Percentiles rank a stretch among this genome's conserved stretches.
Evolutionary conservation across 129 eudicot species (phyloP).

Genomic region (Flaveria bidentis): DNA sequence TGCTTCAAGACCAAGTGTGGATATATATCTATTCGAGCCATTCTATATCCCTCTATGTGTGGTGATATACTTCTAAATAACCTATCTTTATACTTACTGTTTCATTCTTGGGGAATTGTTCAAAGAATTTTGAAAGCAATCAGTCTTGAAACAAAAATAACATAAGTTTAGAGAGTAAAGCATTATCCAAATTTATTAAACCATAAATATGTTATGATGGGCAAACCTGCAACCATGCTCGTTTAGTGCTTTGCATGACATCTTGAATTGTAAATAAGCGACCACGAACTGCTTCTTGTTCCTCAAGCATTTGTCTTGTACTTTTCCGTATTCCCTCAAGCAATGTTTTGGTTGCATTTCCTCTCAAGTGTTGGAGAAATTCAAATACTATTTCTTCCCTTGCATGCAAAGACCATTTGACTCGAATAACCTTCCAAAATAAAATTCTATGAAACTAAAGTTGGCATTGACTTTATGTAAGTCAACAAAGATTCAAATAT

Average conservation of each 20-base stretch:
- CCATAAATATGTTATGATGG: conserved; percentile 5
- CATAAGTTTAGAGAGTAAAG: neutral
- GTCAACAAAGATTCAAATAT: conserved; percentile 18
- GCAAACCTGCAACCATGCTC: conserved; percentile 96
- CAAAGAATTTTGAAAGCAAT: neutral
- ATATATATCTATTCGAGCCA: neutral
- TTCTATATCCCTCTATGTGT: neutral
- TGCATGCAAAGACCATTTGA: conserved; percentile 98
- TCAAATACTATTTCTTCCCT: conserved; percentile 97
- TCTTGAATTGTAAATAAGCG: conserved; percentile 96
- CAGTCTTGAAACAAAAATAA: neutral
- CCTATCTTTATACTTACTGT: neutral
- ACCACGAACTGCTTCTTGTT: conserved; percentile 99
- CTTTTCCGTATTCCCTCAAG: conserved; percentile 79
- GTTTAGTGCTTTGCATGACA: conserved; percentile 91
- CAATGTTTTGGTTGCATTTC: conserved; percentile 61
- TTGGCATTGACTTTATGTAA: neutral
- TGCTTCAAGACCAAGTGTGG: neutral
- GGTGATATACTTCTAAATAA: neutral
- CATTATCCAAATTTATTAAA: conserved; percentile 1
- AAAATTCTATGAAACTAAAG: neutral
- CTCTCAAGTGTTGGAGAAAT: conserved; percentile 87
- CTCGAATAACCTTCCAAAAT: conserved; percentile 78
- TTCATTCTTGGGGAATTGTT: neutral
- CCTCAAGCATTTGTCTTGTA: conserved; percentile 88